Percentiles rank a stretch among this genome's conserved stretches.
Conservation (phyloP, 1,284 basidiomycete species). For the Amylostereum areolatum region DNA sequence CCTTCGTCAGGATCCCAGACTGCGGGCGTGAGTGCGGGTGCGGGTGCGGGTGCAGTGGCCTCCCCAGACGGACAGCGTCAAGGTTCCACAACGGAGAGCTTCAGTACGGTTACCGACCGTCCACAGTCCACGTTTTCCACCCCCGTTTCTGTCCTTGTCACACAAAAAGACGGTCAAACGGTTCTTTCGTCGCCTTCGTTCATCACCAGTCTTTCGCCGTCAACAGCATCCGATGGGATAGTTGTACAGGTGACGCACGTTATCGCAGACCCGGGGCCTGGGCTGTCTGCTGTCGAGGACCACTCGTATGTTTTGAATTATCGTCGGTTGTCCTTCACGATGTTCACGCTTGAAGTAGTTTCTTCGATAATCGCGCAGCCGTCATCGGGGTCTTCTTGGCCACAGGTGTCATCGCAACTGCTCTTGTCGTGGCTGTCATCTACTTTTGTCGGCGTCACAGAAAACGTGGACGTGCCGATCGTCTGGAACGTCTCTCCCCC, state of each 20-base stretch:
- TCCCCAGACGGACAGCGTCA: not conserved
- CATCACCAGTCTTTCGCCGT: conserved; percentile 40
- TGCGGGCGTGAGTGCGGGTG: not conserved
- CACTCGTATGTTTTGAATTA: conserved; percentile 15
- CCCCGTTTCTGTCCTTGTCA: conserved; percentile 35
- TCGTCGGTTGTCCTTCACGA: not conserved
- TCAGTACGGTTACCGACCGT: conserved; percentile 38
- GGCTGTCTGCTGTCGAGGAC: conserved; percentile 14
- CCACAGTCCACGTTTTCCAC: conserved; percentile 39
- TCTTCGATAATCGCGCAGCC: conserved; percentile 47
- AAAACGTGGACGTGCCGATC: conserved; percentile 24
- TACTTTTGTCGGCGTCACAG: conserved; percentile 36
- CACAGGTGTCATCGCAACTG: conserved; percentile 38
- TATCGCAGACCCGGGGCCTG: conserved; percentile 39
- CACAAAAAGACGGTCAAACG: conserved; percentile 28
- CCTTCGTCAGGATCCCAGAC: conserved; percentile 4
- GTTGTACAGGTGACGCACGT: conserved; percentile 41
- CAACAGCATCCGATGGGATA: conserved; percentile 35
- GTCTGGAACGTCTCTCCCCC: conserved; percentile 33
- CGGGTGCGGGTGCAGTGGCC: not conserved
- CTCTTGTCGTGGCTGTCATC: conserved; percentile 28
- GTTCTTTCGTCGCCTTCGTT: conserved; percentile 35
- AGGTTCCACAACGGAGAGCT: conserved; percentile 15
- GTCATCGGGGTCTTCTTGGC: conserved; percentile 53
- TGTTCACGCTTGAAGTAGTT: conserved; percentile 27